Evolutionary conservation across 2,329 filamentous ascomycete genomes (phyloP).

Genomic region (Verticillium longisporum): DNA sequence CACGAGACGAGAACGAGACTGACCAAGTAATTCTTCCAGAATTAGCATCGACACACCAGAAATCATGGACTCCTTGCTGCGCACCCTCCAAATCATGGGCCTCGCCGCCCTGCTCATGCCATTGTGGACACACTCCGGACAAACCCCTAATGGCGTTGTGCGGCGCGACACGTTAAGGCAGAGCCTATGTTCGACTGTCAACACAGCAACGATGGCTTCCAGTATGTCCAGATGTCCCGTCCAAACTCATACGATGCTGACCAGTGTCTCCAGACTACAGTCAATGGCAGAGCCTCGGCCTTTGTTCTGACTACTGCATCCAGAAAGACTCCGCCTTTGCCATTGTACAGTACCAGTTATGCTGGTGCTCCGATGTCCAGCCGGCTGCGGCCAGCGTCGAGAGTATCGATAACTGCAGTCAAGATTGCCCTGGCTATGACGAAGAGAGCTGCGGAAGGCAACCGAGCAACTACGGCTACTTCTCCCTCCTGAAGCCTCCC

Average conservation of each 20-base stretch:
- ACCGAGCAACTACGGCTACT: slow-evolving; percentile 53
- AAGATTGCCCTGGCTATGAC: slow-evolving; percentile 62
- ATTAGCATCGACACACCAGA: not conserved
- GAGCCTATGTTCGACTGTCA: slow-evolving; percentile 27
- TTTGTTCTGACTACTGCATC: slow-evolving; percentile 56
- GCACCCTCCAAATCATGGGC: not conserved
- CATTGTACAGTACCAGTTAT: slow-evolving; percentile 56
- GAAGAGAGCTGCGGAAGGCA: slow-evolving; percentile 47
- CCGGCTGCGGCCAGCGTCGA: slow-evolving; percentile 38
- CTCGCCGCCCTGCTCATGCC: not conserved
- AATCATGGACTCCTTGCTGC: not conserved
- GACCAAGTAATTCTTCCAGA: too few relatives aligned
- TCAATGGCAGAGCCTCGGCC: slow-evolving; percentile 62
- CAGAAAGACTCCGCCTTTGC: slow-evolving; percentile 54
- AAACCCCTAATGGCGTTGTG: not conserved
- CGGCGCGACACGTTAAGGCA: not conserved
- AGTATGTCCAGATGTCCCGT: slow-evolving; percentile 19
- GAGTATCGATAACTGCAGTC: slow-evolving; percentile 39
- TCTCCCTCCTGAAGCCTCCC: slow-evolving; percentile 44
- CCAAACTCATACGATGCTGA: not conserved
- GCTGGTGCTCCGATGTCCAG: slow-evolving; percentile 69
- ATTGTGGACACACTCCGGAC: not conserved
- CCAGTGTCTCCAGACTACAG: slow-evolving; percentile 36
- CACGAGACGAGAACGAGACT: too few relatives aligned
- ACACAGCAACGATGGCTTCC: slow-evolving; percentile 21